A percentile compares a stretch with the other conserved stretches of the same genome.
Conservation (phyloP, 176 grass and related monocot species). For the Triticum dicoccoides region DNA sequence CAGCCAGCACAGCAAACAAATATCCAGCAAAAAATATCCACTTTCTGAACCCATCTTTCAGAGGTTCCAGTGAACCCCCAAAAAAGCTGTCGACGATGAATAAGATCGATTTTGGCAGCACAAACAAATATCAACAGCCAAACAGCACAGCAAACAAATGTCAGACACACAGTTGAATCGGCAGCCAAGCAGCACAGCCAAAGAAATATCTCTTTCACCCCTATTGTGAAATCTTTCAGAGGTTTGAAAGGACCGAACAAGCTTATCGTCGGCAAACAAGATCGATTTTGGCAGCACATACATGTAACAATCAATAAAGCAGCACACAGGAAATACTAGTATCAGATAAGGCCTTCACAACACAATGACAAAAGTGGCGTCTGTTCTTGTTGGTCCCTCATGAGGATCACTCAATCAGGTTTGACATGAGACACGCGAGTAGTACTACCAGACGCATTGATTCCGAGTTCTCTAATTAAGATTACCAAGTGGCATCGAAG, state of each 20-base stretch:
- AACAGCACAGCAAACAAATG: neutral
- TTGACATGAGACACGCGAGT: neutral
- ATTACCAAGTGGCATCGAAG: neutral
- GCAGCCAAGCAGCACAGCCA: neutral
- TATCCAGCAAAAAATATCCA: neutral
- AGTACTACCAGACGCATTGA: neutral
- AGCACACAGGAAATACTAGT: neutral
- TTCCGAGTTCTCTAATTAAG: neutral
- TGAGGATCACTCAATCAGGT: slow-evolving; percentile 12
- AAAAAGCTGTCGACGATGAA: neutral
- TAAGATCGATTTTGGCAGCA: too few relatives aligned
- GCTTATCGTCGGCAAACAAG: neutral
- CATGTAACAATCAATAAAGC: neutral
- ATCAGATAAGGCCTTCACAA: neutral
- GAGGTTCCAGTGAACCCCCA: neutral
- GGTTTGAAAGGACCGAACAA: neutral
- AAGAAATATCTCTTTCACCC: neutral
- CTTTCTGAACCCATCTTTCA: neutral
- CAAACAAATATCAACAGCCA: neutral
- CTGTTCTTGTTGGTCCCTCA: neutral
- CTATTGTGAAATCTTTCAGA: neutral
- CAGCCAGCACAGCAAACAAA: neutral
- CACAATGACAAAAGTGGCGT: slow-evolving; percentile 6
- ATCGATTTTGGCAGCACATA: neutral
- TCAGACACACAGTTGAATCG: too few relatives aligned